Evolutionary conservation across 768 basidiomycete genomes (phyloP), one percentile per base, ranked within the genome.

Genomic region (Naganishia kalamii): DNA sequence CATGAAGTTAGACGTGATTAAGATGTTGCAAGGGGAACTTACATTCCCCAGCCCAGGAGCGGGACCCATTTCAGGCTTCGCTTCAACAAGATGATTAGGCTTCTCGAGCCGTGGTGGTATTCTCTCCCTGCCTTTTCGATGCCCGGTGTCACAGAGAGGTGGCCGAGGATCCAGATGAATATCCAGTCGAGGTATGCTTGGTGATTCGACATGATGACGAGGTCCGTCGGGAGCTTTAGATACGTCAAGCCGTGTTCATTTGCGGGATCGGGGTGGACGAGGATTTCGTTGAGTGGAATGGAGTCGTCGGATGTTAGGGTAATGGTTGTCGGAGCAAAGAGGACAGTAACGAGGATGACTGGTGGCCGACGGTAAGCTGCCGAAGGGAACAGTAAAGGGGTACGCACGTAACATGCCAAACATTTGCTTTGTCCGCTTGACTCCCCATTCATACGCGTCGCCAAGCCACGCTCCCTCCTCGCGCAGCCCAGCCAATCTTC

Each of bases 31-130:
- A 41, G 11, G 17, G 17, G 37, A 15, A 72, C 77, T 69, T 64
- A 78, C 77, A 78, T 76, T 8, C 92, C 92, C 87, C 90, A 91
- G 15, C 94, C 94, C 29, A 92, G 76, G 50, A 99, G 75, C 19
- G 94, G 94, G 2, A 94, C 75, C 82, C 85, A 87, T 71, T 88
- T 88, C 65, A 98, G 81, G 70, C 87, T 88, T 75, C 88, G 89
- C 83, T 98, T 99, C 65, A 98, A 81, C 19, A 94, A 87, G 72
- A 99, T 99, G 76, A 86, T 87, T 35, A 98, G 83, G 68, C 86
- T 87, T 88, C 90, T 65, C 19, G 69, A 63, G 15, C 48, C 64
- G 47, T 74, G 71, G 8, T 73, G 69, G 21, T 66, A 35, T 21
- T 65, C 63, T 25, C 33, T 48, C 17, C 43, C 54, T 27, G 51